Base-by-base conservation (phyloP, 768 basidiomycete species). In the Agaricus subrufescens region DNA sequence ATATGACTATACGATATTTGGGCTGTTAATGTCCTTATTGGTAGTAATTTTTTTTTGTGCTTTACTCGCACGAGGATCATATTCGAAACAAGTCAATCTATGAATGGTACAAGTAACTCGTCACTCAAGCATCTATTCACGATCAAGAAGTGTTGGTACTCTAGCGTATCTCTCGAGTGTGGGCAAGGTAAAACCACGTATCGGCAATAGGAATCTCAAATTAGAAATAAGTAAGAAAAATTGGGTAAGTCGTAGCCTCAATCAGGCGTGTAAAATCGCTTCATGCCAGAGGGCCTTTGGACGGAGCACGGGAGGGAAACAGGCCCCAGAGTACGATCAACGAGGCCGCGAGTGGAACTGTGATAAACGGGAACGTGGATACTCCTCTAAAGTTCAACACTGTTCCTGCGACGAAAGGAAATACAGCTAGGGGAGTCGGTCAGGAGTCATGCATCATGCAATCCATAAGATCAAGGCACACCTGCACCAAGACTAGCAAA, bases 331-430 rank as follows among this genome's bases (percentile, higher is more conserved):
- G 43, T 25, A 56, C 31, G 19, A 25, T 43, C 23, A 56, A 25
- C 44, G 43, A 31, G 5, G 42, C 68, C 9, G 66, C 70, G 45
- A 76, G 72, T 19, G 76, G 67, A 25, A 80, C 70, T 4, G 72
- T 78, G 30, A 80, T 62, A 54, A 78, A 79, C 2, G 75, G 65
- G 47, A 81, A 62, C 19, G 66, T 68, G 8, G 70, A 66, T 29
- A 74, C 66, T 6, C 75, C 75, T 54, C 71, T 66, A n/a, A 67
- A 46, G 50, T 69, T 75, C 2, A 75, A 69, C 26, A 81, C 60
- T 1, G 71, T 63, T 30, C 83, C 82, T 0, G 77, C 67, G 4
- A 79, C 60, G 61, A 83, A 77, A 0, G 82, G 79, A 57, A 83
- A 75, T 6, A 81, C 46, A 5, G 80, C 80, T 83, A 57, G 47